phyloP scores from a whole-genome alignment of 352 stramenopile genomes.

The Globisporangium solare region DNA sequence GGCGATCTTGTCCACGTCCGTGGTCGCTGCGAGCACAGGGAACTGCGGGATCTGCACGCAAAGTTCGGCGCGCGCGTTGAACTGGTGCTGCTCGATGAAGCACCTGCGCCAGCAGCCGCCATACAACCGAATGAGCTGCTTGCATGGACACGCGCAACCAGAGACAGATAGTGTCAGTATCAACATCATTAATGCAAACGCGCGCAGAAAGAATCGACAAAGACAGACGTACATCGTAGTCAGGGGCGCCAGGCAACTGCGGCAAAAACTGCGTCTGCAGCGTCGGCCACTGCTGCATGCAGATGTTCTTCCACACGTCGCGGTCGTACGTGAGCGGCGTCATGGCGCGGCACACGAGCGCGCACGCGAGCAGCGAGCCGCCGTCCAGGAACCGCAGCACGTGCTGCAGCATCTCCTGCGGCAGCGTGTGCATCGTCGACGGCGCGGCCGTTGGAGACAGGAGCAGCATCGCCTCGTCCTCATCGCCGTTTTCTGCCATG shows the following conservation, averaged over 20 bases:
- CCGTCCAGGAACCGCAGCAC: conserved; percentile 51
- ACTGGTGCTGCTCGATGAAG: conserved; percentile 47
- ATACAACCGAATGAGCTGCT: conserved; percentile 68
- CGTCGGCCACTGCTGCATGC: conserved; percentile 49
- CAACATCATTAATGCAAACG: background rate
- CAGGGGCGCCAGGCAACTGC: conserved; percentile 62
- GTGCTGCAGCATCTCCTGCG: conserved; percentile 46
- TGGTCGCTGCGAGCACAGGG: conserved; percentile 20
- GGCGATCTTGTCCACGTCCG: conserved; percentile 58
- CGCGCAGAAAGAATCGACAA: background rate
- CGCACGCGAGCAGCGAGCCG: conserved; percentile 43
- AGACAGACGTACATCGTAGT: conserved; percentile 68
- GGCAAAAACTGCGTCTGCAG: conserved; percentile 51
- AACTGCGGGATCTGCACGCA: conserved; percentile 57
- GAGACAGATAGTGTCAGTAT: conserved; percentile 1
- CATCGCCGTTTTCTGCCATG: conserved; percentile 16
- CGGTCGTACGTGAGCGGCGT: conserved; percentile 44
- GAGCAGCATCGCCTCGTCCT: background rate
- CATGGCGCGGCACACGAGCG: conserved; percentile 39
- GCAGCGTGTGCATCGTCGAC: conserved; percentile 37
- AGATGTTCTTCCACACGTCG: conserved; percentile 67
- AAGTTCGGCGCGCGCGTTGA: conserved; percentile 47
- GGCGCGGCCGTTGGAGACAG: too few relatives aligned
- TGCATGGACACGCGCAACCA: background rate
- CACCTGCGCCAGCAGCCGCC: conserved; percentile 68